Conservation (phyloP, 371 early-diverging fungal species). For the Actinomortierella ambigua region DNA sequence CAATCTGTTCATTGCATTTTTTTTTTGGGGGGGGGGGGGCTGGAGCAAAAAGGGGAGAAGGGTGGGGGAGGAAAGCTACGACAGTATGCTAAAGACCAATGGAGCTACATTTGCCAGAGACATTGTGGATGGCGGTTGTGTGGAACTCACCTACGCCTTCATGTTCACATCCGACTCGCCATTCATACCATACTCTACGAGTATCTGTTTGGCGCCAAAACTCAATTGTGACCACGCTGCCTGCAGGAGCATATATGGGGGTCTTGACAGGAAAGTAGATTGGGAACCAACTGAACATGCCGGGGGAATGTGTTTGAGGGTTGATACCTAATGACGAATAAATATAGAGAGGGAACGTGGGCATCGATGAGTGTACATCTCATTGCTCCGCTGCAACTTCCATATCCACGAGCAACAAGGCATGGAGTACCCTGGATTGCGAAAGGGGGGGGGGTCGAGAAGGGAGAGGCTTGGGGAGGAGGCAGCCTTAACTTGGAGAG, state of each 20-base stretch:
- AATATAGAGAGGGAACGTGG: too few species aligned
- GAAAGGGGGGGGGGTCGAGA: too few species aligned
- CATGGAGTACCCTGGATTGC: too few species aligned
- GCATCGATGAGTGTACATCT: too few species aligned
- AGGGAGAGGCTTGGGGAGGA: too few species aligned
- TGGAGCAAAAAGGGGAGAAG: too few species aligned
- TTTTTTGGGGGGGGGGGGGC: too few species aligned
- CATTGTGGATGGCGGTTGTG: constrained; percentile 27
- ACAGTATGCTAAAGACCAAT: constrained; percentile 16
- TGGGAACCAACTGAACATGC: constrained; percentile 98
- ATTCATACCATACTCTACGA: constrained; percentile 95
- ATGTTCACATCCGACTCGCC: constrained; percentile 59
- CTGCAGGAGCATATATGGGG: constrained; percentile 71
- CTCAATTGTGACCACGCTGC: constrained; percentile 65
- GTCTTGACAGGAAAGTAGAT: constrained; percentile 88
- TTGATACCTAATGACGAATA: constrained; percentile 54
- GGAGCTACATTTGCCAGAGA: constrained; percentile 32
- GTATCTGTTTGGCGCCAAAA: constrained; percentile 84
- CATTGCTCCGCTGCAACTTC: too few species aligned
- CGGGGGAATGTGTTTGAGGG: constrained; percentile 85
- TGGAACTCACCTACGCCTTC: constrained; percentile 34
- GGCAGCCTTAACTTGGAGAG: too few species aligned
- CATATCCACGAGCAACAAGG: too few species aligned
- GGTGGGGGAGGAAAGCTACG: too few species aligned
- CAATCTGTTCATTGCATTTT: too few species aligned